Conservation (phyloP, 2,329 filamentous ascomycete genomes). For the Epichloe sibirici region DNA sequence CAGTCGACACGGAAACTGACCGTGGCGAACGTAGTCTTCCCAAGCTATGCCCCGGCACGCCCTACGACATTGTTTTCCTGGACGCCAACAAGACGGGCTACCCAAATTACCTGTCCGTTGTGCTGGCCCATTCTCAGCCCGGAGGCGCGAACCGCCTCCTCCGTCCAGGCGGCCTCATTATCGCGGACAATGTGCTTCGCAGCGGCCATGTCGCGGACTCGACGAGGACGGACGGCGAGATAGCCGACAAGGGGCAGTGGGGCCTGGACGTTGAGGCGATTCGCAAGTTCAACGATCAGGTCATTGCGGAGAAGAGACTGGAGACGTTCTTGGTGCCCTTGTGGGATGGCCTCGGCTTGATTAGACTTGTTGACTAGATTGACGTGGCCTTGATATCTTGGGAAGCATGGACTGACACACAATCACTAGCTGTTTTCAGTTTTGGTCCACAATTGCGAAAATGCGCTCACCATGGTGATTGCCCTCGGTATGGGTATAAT, state of each 20-base stretch:
- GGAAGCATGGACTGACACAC: too few species aligned
- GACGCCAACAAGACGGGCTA: slow-evolving; percentile 43
- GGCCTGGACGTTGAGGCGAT: slow-evolving; percentile 16
- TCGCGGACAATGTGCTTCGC: slow-evolving; percentile 42
- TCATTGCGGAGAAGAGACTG: slow-evolving; percentile 21
- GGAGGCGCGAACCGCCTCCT: slow-evolving; percentile 28
- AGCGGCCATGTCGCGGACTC: slow-evolving; percentile 32
- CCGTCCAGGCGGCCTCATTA: slow-evolving; percentile 35
- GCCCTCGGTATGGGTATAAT: not conserved
- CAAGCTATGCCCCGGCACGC: slow-evolving; percentile 19
- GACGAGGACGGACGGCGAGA: slow-evolving; percentile 2
- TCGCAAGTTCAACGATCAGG: slow-evolving; percentile 23
- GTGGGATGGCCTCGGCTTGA: slow-evolving; percentile 30
- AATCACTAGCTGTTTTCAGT: too few species aligned
- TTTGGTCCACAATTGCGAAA: too few species aligned
- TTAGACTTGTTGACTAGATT: slow-evolving; percentile 24
- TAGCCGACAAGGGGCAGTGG: slow-evolving; percentile 3
- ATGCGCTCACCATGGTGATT: too few species aligned
- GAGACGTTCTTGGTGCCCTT: slow-evolving; percentile 29
- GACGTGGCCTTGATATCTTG: not conserved
- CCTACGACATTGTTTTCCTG: slow-evolving; percentile 42
- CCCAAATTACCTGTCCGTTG: slow-evolving; percentile 31
- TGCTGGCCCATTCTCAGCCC: slow-evolving; percentile 31
- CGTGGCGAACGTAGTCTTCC: slow-evolving; percentile 13
- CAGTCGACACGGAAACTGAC: too few species aligned